Percentiles rank a stretch among this genome's conserved stretches.
Evolutionary conservation across 805 yeast genomes (phyloP).

Genomic region (Yarrowia sp.): DNA sequence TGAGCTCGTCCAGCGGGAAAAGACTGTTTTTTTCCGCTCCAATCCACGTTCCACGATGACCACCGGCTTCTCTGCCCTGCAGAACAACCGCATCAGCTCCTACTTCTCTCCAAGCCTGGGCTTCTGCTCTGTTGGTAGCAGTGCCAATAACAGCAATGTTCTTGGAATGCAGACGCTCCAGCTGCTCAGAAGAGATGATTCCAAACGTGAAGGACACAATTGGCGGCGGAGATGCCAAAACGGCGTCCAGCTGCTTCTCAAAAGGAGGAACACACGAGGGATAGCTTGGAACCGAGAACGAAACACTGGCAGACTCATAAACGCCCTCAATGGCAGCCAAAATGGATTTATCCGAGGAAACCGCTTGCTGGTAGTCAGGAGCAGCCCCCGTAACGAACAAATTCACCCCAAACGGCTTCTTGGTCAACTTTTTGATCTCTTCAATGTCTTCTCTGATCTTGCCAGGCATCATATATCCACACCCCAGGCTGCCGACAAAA

Average conservation of each 20-base stretch:
- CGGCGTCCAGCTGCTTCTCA: constrained; percentile 42
- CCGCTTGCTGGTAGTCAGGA: not conserved
- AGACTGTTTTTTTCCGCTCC: constrained; percentile 49
- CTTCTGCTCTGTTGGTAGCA: constrained; percentile 58
- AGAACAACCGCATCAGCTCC: constrained; percentile 59
- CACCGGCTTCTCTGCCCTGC: constrained; percentile 72
- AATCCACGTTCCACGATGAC: constrained; percentile 63
- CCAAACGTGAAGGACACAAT: constrained; percentile 66
- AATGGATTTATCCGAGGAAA: not conserved
- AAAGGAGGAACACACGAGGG: constrained; percentile 41
- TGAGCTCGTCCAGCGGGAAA: constrained; percentile 40
- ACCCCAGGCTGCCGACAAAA: constrained; percentile 60
- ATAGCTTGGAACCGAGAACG: constrained; percentile 3
- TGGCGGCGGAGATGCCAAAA: constrained; percentile 51
- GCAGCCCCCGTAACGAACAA: constrained; percentile 42
- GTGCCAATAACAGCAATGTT: constrained; percentile 57
- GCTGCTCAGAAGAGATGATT: constrained; percentile 50
- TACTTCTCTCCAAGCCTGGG: constrained; percentile 46
- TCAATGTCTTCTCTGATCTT: constrained; percentile 40
- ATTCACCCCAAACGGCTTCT: constrained; percentile 44
- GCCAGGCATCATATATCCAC: constrained; percentile 47
- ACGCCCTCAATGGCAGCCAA: constrained; percentile 37
- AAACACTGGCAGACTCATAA: constrained; percentile 19
- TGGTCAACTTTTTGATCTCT: constrained; percentile 36
- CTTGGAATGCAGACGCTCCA: constrained; percentile 50